phyloP scores from a whole-genome alignment of 139 green algal species.

The Chlamydomonas incerta region DNA sequence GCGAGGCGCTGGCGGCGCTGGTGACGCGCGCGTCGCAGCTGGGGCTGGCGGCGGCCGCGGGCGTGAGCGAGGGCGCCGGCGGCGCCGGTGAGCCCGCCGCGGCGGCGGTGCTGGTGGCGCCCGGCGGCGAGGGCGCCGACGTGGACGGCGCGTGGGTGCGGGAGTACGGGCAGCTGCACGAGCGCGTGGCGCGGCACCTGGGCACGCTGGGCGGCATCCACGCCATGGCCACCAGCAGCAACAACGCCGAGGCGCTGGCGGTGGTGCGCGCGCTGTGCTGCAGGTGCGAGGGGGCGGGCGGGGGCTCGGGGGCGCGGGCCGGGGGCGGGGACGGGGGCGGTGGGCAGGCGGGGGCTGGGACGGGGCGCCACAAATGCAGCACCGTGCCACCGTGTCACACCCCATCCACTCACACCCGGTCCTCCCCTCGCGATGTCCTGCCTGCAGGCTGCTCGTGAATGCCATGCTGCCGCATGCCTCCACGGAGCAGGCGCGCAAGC shows the following conservation, averaged over 20 bases:
- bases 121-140: no score
- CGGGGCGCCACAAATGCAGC: no score
- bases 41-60: constrained; percentile 41
- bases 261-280: constrained; percentile 41
- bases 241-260: constrained; percentile 40
- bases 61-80: neutral
- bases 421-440: no score
- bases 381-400: no score
- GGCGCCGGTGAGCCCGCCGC: neutral
- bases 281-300: neutral
- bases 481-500: neutral
- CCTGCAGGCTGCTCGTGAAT: constrained; percentile 19
- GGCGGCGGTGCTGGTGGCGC: neutral
- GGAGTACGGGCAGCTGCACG: constrained; percentile 12
- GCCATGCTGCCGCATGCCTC: constrained; percentile 36
- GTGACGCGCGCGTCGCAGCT: constrained; percentile 69
- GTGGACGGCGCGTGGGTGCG: neutral
- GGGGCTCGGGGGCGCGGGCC: no score
- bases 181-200: constrained; percentile 21
- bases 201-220: constrained; percentile 20
- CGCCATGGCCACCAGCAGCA: constrained; percentile 5
- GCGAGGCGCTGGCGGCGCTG: constrained; percentile 64
- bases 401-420: no score
- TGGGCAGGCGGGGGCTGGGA: no score
- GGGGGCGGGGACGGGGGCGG: no score